Evolutionary conservation across 1,284 basidiomycete species (phyloP).

Genomic region (Fomitopsis betulina): DNA sequence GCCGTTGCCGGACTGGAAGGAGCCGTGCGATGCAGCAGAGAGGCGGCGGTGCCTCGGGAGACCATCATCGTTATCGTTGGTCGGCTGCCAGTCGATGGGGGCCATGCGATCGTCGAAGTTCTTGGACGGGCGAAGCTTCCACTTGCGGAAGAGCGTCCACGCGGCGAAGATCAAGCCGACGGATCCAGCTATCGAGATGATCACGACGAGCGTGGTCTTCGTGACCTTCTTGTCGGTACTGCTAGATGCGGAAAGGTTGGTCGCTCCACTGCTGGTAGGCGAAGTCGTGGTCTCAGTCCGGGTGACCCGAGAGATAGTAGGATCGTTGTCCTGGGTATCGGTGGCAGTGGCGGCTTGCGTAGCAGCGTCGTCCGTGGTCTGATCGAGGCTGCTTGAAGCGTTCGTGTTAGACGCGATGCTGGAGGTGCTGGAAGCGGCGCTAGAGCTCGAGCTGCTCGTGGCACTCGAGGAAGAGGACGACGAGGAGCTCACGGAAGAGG

Average conservation of each 20-base stretch:
- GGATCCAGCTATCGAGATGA: constrained; percentile 68
- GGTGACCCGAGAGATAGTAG: constrained; percentile 10
- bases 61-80: constrained; percentile 37
- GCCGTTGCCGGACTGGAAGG: constrained; percentile 61
- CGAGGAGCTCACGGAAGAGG: neutral
- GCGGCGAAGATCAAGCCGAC: constrained; percentile 65
- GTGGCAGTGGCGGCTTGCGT: constrained; percentile 5
- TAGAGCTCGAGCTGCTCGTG: constrained; percentile 13
- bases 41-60: constrained; percentile 33
- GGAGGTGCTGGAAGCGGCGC: constrained; percentile 14
- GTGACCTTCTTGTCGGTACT: constrained; percentile 29
- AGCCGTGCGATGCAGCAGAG: constrained; percentile 52
- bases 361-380: neutral
- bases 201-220: constrained; percentile 50
- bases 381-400: neutral
- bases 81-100: constrained; percentile 80
- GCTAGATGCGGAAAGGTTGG: constrained; percentile 13
- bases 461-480: constrained; percentile 11
- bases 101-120: constrained; percentile 80
- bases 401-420: constrained; percentile 9
- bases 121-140: constrained; percentile 80
- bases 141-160: constrained; percentile 89
- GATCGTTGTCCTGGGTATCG: constrained; percentile 13
- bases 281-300: constrained; percentile 13
- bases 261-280: constrained; percentile 8